phyloP scores from a whole-genome alignment of 2,329 filamentous ascomycete species.

The Endoconidiophora polonica region DNA sequence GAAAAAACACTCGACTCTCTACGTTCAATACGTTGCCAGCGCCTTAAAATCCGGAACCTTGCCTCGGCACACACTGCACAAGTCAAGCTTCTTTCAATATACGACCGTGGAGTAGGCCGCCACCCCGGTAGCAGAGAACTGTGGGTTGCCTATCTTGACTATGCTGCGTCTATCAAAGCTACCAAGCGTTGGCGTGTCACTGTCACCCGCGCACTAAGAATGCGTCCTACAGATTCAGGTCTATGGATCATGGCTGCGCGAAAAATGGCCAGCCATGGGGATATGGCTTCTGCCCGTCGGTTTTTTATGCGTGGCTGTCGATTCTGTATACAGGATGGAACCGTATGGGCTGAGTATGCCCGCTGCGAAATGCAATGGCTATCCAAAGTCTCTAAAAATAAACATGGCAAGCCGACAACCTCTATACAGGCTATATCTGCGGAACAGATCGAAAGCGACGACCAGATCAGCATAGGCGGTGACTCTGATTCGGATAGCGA shows the following conservation, averaged over 20 bases:
- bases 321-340: conserved; percentile 62
- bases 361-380: conserved; percentile 88
- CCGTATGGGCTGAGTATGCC: conserved; percentile 78
- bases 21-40: conserved; percentile 65
- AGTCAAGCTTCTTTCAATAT: conserved; percentile 71
- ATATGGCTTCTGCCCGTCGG: conserved; percentile 71
- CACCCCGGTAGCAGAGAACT: conserved; percentile 67
- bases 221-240: conserved; percentile 69
- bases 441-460: conserved; percentile 31
- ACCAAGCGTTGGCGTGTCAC: conserved; percentile 48
- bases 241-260: conserved; percentile 79
- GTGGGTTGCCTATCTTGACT: conserved; percentile 84
- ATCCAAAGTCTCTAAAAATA: conserved; percentile 44
- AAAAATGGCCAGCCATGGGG: conserved; percentile 59
- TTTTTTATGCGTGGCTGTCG: conserved; percentile 80
- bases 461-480: conserved; percentile 26
- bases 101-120: conserved; percentile 70
- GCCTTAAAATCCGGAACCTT: conserved; percentile 55
- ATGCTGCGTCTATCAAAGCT: conserved; percentile 51
- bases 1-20: conserved; percentile 56
- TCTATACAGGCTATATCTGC: conserved; percentile 27
- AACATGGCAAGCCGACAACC: conserved; percentile 27
- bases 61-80: conserved; percentile 56
- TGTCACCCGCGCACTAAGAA: conserved; percentile 53
- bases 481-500: conserved; percentile 29